phyloP scores from a whole-genome alignment of 139 green algal genomes.

The Chlorella sp. region DNA sequence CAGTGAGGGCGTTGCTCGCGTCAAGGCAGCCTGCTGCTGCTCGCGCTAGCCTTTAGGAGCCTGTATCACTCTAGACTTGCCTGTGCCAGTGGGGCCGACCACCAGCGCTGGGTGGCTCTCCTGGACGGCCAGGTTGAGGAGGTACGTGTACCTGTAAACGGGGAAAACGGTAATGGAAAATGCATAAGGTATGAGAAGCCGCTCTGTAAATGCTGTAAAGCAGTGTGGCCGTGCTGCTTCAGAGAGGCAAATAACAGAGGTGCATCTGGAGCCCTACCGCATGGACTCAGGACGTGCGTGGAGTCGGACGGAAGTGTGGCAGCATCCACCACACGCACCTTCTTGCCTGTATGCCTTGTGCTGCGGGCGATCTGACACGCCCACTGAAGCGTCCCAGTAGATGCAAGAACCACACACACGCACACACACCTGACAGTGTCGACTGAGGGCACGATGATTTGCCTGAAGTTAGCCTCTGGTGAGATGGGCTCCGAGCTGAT shows the following conservation, averaged over 20 bases:
- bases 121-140: constrained; percentile 54
- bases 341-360: too few species aligned
- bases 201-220: neutral
- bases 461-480: constrained; percentile 27
- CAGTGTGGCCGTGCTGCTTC: neutral
- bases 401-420: too few species aligned
- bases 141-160: constrained; percentile 49
- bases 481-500: constrained; percentile 31
- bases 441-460: constrained; percentile 63
- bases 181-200: too few species aligned
- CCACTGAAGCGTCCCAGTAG: too few species aligned
- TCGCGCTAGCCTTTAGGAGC: too few species aligned
- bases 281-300: neutral
- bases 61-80: too few species aligned
- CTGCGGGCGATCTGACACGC: too few species aligned
- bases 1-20: too few species aligned
- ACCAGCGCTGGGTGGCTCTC: constrained; percentile 50
- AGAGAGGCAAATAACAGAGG: neutral
- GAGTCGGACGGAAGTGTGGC: neutral
- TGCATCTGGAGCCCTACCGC: constrained; percentile 10
- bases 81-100: constrained; percentile 59
- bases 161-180: too few species aligned
- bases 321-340: too few species aligned
- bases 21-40: too few species aligned
- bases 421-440: constrained; percentile 50